Base-by-base conservation (phyloP, 257 asterid genomes). In the Anisodus acutangulus region DNA sequence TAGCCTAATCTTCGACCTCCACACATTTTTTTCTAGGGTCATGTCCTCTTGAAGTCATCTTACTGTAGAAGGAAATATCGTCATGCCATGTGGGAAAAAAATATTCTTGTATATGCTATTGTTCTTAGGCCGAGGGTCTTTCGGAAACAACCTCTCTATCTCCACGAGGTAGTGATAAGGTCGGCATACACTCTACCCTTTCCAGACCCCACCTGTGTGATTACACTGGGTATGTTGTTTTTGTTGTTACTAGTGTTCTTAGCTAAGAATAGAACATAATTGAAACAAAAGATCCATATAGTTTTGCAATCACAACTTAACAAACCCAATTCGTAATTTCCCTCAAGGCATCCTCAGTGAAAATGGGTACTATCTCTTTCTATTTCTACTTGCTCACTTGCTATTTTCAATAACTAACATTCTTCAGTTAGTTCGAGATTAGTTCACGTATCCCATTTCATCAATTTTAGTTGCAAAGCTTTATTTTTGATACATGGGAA, bases 311-410 rank as follows among this genome's bases (percentile, higher is more conserved):
- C 35, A 31, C 35, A 31, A 1, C 35, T 31, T 96, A 92, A 90
- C 90, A 54, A 84, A 94, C 49, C 93, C 98, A 35, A 83, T 93
- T 78, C 88, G 79, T 59, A 83, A 84, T 66, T 95, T 88, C 66
- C 98, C 97, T 41, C 98, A 95, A 60, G 99, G 98, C 22, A 87
- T 94, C 87, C 95, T 88, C 87, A 94, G 99, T 88, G 99, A 95
- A 93, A 98, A 95, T 86, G 99, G 98, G 98, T 95, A 92, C 84
- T 67, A 41, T 86, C 83, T 59, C 70, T 55, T 76, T 72, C 82
- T 43, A 43, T 67, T 22, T 47, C 13, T 19, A 51, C 17, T 60
- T 83, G 31, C 13, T 5, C 2, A 3, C 45, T 58, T 43, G 7
- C 58, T 59, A 35, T 51, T 62, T n/a, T 54, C 59, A 5, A 1